These are phyloP conservation scores for Sporobolomyces pararoseus DNA, from an alignment of 768 basidiomycete genomes.

Conservation along the genomic window DNA sequence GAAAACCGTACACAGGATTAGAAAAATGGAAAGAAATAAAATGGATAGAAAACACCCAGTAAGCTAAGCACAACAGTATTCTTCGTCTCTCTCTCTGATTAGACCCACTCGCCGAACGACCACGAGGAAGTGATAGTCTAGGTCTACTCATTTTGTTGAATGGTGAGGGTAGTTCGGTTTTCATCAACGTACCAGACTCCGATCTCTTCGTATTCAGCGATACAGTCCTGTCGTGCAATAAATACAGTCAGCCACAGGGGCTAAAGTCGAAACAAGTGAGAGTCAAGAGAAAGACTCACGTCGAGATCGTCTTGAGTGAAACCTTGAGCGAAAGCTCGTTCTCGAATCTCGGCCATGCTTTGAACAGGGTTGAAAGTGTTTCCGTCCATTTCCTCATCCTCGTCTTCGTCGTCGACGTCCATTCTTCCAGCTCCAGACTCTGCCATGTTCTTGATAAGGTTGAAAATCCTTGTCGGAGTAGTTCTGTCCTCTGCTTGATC, in stretches of 20 bases:
- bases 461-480: conserved; percentile 74
- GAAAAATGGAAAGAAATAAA: too few species aligned
- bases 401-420: conserved; percentile 61
- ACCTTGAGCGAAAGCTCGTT: conserved; percentile 75
- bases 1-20: too few species aligned
- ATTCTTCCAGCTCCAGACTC: conserved; percentile 43
- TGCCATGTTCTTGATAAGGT: conserved; percentile 84
- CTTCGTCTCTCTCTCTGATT: too few species aligned
- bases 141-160: conserved; percentile 27
- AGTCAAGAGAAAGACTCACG: conserved; percentile 11
- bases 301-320: conserved; percentile 85
- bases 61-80: too few species aligned
- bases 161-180: conserved; percentile 31
- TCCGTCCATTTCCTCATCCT: conserved; percentile 58
- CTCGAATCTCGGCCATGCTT: conserved; percentile 79
- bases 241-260: not conserved
- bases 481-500: conserved; percentile 78
- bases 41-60: too few species aligned
- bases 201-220: conserved; percentile 44
- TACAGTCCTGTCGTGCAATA: conserved; percentile 35
- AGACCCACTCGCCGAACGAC: too few species aligned
- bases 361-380: conserved; percentile 60
- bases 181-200: conserved; percentile 43
- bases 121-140: too few species aligned
- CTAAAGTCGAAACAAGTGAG: too few species aligned